Base-by-base conservation (phyloP, 2,329 filamentous ascomycete genomes). In the Aureobasidium uvarum region DNA sequence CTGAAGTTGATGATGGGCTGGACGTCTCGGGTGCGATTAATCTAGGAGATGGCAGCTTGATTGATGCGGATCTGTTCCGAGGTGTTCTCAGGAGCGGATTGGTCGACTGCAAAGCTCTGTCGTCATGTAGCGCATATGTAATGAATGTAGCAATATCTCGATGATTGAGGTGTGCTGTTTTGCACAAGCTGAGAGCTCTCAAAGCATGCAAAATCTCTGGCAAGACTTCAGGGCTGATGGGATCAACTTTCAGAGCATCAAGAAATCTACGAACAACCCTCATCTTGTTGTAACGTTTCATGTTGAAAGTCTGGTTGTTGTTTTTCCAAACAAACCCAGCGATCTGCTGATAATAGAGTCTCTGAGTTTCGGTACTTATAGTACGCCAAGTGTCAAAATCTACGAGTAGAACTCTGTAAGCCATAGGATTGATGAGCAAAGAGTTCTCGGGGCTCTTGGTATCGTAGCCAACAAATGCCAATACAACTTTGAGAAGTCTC, bases 331-430 rank as follows among this genome's bases (percentile, higher is more conserved):
- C 89, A 78, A 99, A 97, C 0, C 88, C 89, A 67, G 89, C 82
- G 72, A 98, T 98, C 74, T 99, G 95, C 67, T 88, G 87, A 77
- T 97, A 98, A 77, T 98, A 99, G 28, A 97, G 81, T 71, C 90
- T 88, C 73, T 97, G 92, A 0, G 93, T 91, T 20, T 87, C 83
- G 5, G 86, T 75, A 39, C 90, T 88, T 25, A 90, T 90, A 76
- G 86, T 88, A 69, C 94, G 86, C 95, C 95, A 99, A 23, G 94
- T 89, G 72, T 97, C 94, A 69, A 96, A 86, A 76, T 99, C 95
- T 63, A 98, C 91, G 33, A 99, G 83, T 20, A 99, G 81, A 39
- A 96, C 89, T 52, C 95, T 88, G 77, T 98, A 99, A 4, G 94
- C 95, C 68, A 99, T 83, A 0, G 95, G 94, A 71, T 99, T 99